These are phyloP conservation scores for Phlyctochytrium bullatum DNA, from an alignment of 192 early-diverging fungal genomes.

Conservation along the genomic window DNA sequence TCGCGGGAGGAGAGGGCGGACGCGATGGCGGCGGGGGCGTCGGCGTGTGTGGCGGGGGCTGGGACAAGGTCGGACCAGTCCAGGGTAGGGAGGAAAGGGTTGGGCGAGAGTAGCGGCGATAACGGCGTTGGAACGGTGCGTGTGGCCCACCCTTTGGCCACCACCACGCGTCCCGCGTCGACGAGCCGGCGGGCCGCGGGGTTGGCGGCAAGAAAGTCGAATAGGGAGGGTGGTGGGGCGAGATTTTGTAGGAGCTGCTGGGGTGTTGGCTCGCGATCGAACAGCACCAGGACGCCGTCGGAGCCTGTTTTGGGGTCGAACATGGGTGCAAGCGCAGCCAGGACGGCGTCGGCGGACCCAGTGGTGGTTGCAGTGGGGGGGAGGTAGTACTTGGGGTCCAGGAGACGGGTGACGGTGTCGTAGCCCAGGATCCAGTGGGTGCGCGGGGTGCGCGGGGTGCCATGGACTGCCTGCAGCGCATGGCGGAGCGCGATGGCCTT, in stretches of 20 bases:
- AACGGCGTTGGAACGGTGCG: no score
- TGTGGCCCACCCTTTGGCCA: background rate
- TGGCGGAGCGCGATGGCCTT: no score
- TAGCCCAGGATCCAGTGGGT: conserved; percentile 20
- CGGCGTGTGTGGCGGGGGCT: no score
- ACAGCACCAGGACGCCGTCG: background rate
- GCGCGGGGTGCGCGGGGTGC: no score
- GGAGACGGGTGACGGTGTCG: conserved; percentile 14
- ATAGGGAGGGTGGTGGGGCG: no score
- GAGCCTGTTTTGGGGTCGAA: background rate
- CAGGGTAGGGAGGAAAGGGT: no score
- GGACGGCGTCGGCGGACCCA: background rate
- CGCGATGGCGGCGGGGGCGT: no score
- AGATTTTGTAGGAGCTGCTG: no score
- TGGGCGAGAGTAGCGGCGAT: no score
- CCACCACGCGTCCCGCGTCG: background rate
- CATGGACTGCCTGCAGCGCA: no score
- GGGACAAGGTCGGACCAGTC: no score
- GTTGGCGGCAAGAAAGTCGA: background rate
- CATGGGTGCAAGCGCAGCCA: background rate
- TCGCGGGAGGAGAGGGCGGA: no score
- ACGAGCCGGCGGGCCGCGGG: background rate
- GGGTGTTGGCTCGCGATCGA: background rate
- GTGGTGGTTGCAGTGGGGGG: background rate
- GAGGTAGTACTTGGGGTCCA: conserved; percentile 20